Base-by-base conservation (phyloP, 768 basidiomycete genomes). In the Suillus ampliporus region DNA sequence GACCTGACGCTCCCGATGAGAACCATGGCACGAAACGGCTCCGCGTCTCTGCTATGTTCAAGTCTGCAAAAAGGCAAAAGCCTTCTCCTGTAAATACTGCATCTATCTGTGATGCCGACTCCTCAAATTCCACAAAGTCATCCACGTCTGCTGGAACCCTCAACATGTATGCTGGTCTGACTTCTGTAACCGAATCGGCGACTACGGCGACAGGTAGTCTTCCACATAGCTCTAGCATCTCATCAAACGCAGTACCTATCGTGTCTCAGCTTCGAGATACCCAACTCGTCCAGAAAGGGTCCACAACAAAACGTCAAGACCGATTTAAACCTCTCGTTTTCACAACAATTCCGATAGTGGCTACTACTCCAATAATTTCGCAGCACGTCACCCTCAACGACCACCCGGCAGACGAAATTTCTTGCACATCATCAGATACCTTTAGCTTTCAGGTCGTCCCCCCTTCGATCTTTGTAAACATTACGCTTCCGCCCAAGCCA, bases 401-500 rank as follows among this genome's bases (percentile, higher is more conserved):
- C 15, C 34, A 62, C 41, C 19, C 14, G 61, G 23, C 8, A 26
- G 37, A 50, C 23, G 5, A 37, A 60, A 28, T 23, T 17, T 17
- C 53, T 6, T 54, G 9, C 17, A 38, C 17, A 38, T 10, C 17
- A 15, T 11, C 35, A 26, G 53, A 26, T 38, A 37, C 8, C 37
- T 37, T 54, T 26, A 38, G 17, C 53, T 17, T 54, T 17, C 37
- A 26, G 23, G 10, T 3, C 5, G 23, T 9, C 23, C 53, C 35
- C 23, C 23, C 19, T 38, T 37, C 23, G 17, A 26, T 5, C 4
- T 76, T 90, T 14, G 60, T 69, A 13, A 64, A 76, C 19, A 83
- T 91, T 48, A 76, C 80, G 5, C 64, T 87, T 37, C 89, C 91
- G 1, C 89, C 90, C 1, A 80, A 80, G 23, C 68, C 88, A 11